Evolutionary conservation across 306 rosid species (phyloP), one percentile per base, ranked within the genome.

Genomic region (Abrus precatorius): DNA sequence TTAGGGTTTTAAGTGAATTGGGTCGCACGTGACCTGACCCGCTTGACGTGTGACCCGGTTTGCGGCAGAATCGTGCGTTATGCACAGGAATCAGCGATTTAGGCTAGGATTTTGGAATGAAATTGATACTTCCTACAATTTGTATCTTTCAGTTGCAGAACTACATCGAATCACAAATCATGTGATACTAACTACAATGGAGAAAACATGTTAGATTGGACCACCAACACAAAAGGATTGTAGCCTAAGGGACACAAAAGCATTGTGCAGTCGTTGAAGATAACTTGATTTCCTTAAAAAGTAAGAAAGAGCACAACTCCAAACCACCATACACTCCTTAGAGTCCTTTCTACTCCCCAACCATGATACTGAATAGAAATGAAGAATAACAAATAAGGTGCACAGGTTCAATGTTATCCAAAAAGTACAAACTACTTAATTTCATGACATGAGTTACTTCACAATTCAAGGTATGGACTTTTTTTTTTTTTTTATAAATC

Each of bases 381-480:
- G 72, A 69, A 11, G 53, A 73, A 28, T 53, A 43, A 7, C 59
- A 73, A 12, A 55, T 33, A 36, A 45, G 59, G 34, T 45, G 47
- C 45, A 29, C 74, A 40, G 29, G 14, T 50, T 33, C 82, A 75
- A 29, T 28, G 49, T 40, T 29, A 20, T 40, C 77, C 57, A 68
- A 56, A 34, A 43, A 32, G 8, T 41, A 63, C 36, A 68, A 5
- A n/a, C 54, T 48, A 14, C 80, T 62, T 40, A 62, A 44, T 34
- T 20, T 40, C 29, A 44, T 20, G 54, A 34, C 48, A 41, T 38
- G 67, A 30, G 41, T 49, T 72, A 53, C 36, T 45, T 67, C 76
- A 70, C 48, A 82, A 36, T 47, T 13, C 65, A 75, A 75, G 56
- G 49, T 40, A 59, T 9, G 43, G 32, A n/a, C 45, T 11, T 12